A percentile compares a stretch with the other conserved stretches of the same genome.
Conservation (phyloP, 305 asterid genomes). For the Rubia peregrina region DNA sequence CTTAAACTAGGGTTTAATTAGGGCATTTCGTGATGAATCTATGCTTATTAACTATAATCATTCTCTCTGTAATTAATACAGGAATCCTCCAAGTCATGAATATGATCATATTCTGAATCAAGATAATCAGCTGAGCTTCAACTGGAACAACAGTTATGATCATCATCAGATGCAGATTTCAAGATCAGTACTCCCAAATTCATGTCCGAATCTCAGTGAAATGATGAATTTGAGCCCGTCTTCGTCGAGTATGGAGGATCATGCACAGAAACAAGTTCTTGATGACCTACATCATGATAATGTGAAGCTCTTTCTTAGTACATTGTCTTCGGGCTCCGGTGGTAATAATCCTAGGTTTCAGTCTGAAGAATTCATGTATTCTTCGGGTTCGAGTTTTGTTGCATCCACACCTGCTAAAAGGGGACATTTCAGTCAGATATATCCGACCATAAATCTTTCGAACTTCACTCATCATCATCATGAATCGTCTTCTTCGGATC, state of each 20-base stretch:
- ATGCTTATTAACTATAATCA: constrained; percentile 3
- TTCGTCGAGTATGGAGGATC: constrained; percentile 28
- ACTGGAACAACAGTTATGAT: constrained; percentile 24
- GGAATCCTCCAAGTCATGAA: constrained; percentile 31
- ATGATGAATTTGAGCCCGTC: constrained; percentile 34
- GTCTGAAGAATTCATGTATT: constrained; percentile 25
- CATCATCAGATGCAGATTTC: not conserved
- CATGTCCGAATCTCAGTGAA: constrained; percentile 36
- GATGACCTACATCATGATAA: constrained; percentile 21
- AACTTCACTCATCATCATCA: constrained; percentile 15
- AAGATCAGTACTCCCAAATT: constrained; percentile 23
- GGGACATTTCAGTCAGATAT: constrained; percentile 46
- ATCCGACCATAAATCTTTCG: constrained; percentile 47
- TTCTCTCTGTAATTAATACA: constrained; percentile 19
- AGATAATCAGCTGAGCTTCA: constrained; percentile 31
- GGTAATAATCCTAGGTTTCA: constrained; percentile 5
- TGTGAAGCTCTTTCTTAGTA: constrained; percentile 39
- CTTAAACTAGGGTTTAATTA: constrained; percentile 16
- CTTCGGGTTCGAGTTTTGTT: constrained; percentile 2
- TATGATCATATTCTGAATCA: constrained; percentile 30
- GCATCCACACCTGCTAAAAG: constrained; percentile 14
- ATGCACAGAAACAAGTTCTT: constrained; percentile 1
- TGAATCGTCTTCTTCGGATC: constrained; percentile 44
- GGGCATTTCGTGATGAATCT: constrained; percentile 4
- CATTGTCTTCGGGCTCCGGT: constrained; percentile 27